Evolutionary conservation across 2,329 filamentous ascomycete species (phyloP).

Genomic region (Cercospora sp.): DNA sequence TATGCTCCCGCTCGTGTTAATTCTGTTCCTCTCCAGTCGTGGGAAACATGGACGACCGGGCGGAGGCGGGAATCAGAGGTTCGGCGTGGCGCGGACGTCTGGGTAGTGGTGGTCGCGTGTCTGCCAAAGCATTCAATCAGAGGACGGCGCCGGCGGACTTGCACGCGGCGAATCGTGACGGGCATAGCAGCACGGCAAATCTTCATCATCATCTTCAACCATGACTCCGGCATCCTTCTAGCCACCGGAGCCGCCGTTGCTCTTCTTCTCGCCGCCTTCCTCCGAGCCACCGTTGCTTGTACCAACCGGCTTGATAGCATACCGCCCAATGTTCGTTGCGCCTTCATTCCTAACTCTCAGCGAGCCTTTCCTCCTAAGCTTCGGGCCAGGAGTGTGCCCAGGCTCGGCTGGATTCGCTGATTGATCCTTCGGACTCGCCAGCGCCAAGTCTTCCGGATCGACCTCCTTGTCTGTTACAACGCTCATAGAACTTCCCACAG

Average conservation of each 20-base stretch:
- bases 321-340: slow-evolving; percentile 31
- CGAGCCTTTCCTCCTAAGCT: slow-evolving; percentile 47
- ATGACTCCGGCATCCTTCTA: background rate
- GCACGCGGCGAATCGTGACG: background rate
- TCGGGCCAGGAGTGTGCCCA: slow-evolving; percentile 22
- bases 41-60: background rate
- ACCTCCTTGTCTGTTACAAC: slow-evolving; percentile 19
- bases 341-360: slow-evolving; percentile 49
- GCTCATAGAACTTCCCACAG: slow-evolving; percentile 15
- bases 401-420: slow-evolving; percentile 21
- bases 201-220: background rate
- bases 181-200: background rate
- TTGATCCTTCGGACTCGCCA: slow-evolving; percentile 24
- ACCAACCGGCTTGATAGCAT: slow-evolving; percentile 34
- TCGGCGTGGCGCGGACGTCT: background rate
- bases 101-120: background rate
- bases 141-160: background rate
- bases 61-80: background rate
- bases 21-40: background rate
- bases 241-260: slow-evolving; percentile 13
- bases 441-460: slow-evolving; percentile 10
- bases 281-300: background rate
- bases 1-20: background rate
- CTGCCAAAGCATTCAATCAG: background rate
- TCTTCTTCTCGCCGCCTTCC: slow-evolving; percentile 14